A percentile compares a stretch with the other conserved stretches of the same genome.
phyloP scores from a whole-genome alignment of 768 basidiomycete species.

The Pulveroboletus sp. region DNA sequence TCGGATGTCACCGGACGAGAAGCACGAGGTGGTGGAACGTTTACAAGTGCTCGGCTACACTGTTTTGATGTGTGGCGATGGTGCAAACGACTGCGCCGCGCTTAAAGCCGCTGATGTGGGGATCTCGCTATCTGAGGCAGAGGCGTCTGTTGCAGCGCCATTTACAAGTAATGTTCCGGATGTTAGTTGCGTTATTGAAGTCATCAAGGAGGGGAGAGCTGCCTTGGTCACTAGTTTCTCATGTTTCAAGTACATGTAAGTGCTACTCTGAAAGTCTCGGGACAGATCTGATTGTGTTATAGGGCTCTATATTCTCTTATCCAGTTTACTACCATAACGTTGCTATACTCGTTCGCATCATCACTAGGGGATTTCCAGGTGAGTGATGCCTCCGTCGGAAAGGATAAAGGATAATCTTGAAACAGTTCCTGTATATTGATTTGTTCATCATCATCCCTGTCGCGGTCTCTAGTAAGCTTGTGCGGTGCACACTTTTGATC shows the following conservation, averaged over 20 bases:
- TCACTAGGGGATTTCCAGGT: conserved; percentile 97
- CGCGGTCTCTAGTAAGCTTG: conserved; percentile 84
- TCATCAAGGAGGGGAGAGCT: conserved; percentile 94
- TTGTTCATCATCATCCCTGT: conserved; percentile 97
- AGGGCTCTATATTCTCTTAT: conserved; percentile 99
- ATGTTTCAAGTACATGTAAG: conserved; percentile 99
- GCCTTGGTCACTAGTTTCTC: conserved; percentile 98
- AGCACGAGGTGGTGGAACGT: conserved; percentile 96
- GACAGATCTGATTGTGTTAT: conserved; percentile 11
- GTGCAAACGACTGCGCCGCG: conserved; percentile 98
- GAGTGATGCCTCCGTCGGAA: conserved; percentile 17
- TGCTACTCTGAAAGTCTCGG: conserved; percentile 8
- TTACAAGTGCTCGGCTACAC: conserved; percentile 92
- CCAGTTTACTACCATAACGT: conserved; percentile 96
- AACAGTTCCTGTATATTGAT: conserved; percentile 94
- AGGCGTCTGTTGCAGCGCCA: conserved; percentile 97
- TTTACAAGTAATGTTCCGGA: conserved; percentile 94
- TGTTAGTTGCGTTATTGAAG: conserved; percentile 92
- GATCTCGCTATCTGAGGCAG: conserved; percentile 93
- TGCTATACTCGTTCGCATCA: conserved; percentile 95
- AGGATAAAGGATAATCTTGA: conserved; percentile 8
- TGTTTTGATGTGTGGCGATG: conserved; percentile 98
- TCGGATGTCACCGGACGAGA: conserved; percentile 99
- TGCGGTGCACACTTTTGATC: neutral
- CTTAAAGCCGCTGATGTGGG: conserved; percentile 99